A percentile compares a stretch with the other conserved stretches of the same genome.
These are phyloP conservation scores for Lithohypha guttulata DNA, from an alignment of 2,329 filamentous ascomycete species.

Conservation along the genomic window DNA sequence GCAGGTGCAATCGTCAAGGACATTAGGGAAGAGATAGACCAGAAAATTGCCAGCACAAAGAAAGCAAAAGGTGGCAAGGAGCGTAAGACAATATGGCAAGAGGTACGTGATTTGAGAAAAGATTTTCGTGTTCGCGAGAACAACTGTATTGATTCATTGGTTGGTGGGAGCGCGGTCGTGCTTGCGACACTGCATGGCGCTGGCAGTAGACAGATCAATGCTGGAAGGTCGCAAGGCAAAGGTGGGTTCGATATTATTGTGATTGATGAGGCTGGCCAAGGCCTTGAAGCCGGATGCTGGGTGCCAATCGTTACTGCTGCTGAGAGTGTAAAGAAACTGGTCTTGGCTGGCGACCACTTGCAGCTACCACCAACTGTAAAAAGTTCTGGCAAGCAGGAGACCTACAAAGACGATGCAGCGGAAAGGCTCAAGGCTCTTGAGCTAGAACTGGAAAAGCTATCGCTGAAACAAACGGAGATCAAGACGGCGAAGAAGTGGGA, in stretches of 20 bases:
- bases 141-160: conserved; percentile 64
- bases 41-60: conserved; percentile 75
- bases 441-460: conserved; percentile 29
- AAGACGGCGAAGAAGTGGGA: conserved; percentile 42
- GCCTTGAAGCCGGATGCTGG: conserved; percentile 94
- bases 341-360: conserved; percentile 87
- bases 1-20: conserved; percentile 83
- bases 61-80: conserved; percentile 77
- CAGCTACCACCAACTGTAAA: conserved; percentile 94
- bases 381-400: conserved; percentile 31
- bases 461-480: conserved; percentile 23
- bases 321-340: conserved; percentile 51
- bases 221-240: conserved; percentile 58
- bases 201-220: conserved; percentile 35
- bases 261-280: conserved; percentile 92
- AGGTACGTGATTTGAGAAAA: conserved; percentile 73
- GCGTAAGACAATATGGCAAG: conserved; percentile 67
- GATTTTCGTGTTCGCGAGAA: conserved; percentile 81
- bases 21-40: conserved; percentile 83
- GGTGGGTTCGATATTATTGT: conserved; percentile 87
- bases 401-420: conserved; percentile 34
- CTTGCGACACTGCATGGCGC: conserved; percentile 87
- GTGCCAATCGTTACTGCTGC: conserved; percentile 68
- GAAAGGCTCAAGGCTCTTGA: conserved; percentile 27
- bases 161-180: conserved; percentile 72